Conservation (phyloP, 768 basidiomycete species). For the Serendipita indica region DNA sequence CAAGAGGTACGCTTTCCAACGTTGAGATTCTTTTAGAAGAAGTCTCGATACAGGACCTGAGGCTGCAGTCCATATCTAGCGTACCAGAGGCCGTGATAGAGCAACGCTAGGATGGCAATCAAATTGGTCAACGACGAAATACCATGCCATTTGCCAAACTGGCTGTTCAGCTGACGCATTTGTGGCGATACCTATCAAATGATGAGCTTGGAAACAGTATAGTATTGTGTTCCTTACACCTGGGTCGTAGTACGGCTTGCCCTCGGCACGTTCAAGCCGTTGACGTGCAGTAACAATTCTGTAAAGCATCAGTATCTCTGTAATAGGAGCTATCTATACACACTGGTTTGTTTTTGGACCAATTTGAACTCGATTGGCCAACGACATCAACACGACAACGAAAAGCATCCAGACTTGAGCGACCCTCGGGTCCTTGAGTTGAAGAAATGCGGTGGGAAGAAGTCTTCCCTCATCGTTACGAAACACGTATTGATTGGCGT, state of each 20-base stretch:
- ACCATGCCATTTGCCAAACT: slow-evolving; percentile 54
- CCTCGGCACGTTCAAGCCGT: slow-evolving; percentile 58
- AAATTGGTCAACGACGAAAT: slow-evolving; percentile 55
- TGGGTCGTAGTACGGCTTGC: slow-evolving; percentile 47
- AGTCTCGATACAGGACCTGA: neutral
- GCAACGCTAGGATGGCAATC: slow-evolving; percentile 39
- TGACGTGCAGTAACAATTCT: slow-evolving; percentile 69
- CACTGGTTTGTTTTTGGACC: slow-evolving; percentile 60
- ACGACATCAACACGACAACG: slow-evolving; percentile 33
- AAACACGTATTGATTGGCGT: slow-evolving; percentile 41
- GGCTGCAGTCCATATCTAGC: slow-evolving; percentile 36
- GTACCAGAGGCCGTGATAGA: slow-evolving; percentile 60
- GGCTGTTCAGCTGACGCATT: slow-evolving; percentile 54
- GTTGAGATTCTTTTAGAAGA: neutral
- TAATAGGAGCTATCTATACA: slow-evolving; percentile 17
- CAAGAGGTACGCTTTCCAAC: too few relatives aligned
- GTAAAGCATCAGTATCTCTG: neutral
- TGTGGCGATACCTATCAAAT: slow-evolving; percentile 39
- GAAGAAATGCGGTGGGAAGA: slow-evolving; percentile 27
- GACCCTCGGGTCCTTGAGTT: slow-evolving; percentile 42
- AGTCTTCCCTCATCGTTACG: neutral
- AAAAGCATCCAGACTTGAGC: slow-evolving; percentile 47
- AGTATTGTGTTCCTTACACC: slow-evolving; percentile 32
- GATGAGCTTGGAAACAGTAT: slow-evolving; percentile 12
- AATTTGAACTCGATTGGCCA: slow-evolving; percentile 50